phyloP scores from a whole-genome alignment of 2,329 filamentous ascomycete species.

The Penicillium sp. region DNA sequence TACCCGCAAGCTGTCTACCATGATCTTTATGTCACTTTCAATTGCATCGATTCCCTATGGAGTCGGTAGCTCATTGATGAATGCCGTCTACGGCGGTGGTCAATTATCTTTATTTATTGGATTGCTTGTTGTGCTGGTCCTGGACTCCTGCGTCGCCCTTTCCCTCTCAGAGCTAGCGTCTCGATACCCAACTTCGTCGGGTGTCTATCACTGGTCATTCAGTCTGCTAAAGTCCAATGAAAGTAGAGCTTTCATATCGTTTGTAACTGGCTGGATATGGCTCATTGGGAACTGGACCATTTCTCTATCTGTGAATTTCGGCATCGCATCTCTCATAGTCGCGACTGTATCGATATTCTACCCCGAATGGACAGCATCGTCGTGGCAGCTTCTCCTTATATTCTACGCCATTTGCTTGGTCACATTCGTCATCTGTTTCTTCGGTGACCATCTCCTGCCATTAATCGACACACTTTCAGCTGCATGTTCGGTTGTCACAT shows the following conservation, averaged over 20 bases:
- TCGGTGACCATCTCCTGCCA: not conserved
- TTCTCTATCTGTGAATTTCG: not conserved
- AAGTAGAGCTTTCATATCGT: not conserved
- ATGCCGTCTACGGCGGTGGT: not conserved
- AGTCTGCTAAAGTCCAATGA: not conserved
- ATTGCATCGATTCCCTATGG: conserved; percentile 15
- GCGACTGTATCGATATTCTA: not conserved
- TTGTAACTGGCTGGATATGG: not conserved
- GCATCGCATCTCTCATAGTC: not conserved
- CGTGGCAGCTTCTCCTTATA: not conserved
- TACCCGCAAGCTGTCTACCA: conserved; percentile 13
- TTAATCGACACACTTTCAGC: not conserved
- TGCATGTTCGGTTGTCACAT: not conserved
- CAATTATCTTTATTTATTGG: not conserved
- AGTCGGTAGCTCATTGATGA: conserved; percentile 3
- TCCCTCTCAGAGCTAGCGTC: not conserved
- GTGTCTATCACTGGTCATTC: not conserved
- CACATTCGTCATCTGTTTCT: not conserved
- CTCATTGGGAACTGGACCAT: not conserved
- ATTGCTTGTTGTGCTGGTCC: not conserved
- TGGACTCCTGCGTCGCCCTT: not conserved
- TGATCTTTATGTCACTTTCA: conserved; percentile 16
- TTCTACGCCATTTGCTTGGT: not conserved
- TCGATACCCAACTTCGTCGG: not conserved
- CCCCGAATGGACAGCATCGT: not conserved